Evolutionary conservation across 2,329 filamentous ascomycete genomes (phyloP).

Genomic region (Aspergillus eucalypticola): DNA sequence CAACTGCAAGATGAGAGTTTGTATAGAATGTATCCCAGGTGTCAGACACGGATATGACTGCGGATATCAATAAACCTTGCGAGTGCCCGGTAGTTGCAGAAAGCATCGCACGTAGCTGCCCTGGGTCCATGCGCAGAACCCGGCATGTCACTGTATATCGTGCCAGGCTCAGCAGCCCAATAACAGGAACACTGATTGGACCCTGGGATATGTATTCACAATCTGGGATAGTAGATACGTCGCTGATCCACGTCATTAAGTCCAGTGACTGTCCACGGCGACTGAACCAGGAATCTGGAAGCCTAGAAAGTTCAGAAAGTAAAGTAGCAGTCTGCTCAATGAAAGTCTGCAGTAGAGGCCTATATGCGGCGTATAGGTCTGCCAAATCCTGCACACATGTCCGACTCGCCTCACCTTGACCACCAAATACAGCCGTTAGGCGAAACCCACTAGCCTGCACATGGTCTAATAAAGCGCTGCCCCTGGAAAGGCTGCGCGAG

Average conservation of each 20-base stretch:
- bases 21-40: slow-evolving; percentile 38
- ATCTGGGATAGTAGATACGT: slow-evolving; percentile 29
- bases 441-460: slow-evolving; percentile 12
- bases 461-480: slow-evolving; percentile 17
- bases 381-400: slow-evolving; percentile 20
- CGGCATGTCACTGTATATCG: slow-evolving; percentile 34
- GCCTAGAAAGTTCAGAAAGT: slow-evolving; percentile 11
- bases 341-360: slow-evolving; percentile 16
- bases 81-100: slow-evolving; percentile 39
- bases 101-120: slow-evolving; percentile 28
- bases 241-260: slow-evolving; percentile 21
- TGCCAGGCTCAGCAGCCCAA: slow-evolving; percentile 38
- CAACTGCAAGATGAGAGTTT: slow-evolving; percentile 28
- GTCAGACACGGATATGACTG: slow-evolving; percentile 33
- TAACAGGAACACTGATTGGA: slow-evolving; percentile 43
- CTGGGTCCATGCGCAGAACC: slow-evolving; percentile 30
- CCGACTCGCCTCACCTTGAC: slow-evolving; percentile 21
- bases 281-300: slow-evolving; percentile 9
- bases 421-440: slow-evolving; percentile 22
- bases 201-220: slow-evolving; percentile 37
- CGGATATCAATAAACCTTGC: slow-evolving; percentile 41
- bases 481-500: neutral
- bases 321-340: slow-evolving; percentile 9
- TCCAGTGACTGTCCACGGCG: slow-evolving; percentile 13
- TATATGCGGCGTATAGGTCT: slow-evolving; percentile 19